A percentile compares a stretch with the other conserved stretches of the same genome.
Evolutionary conservation across 2,329 filamentous ascomycete species (phyloP).

Genomic region (Colletotrichum scovillei): DNA sequence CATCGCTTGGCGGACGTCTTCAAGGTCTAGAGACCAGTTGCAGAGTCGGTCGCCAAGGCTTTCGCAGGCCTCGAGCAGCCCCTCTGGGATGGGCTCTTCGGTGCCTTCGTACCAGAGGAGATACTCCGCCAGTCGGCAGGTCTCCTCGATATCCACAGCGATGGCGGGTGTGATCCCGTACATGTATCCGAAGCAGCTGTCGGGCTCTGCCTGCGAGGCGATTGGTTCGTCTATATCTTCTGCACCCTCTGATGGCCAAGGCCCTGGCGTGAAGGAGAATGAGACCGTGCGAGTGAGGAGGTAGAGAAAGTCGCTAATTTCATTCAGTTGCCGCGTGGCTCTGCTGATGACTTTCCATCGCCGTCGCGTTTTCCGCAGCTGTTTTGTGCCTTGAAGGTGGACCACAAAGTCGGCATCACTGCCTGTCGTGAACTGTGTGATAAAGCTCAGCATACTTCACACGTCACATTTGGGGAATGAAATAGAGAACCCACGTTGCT

Average conservation of each 20-base stretch:
- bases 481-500: not conserved
- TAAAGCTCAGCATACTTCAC: not conserved
- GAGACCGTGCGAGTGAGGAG: slow-evolving; percentile 7
- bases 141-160: not conserved
- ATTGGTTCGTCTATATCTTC: not conserved
- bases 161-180: not conserved
- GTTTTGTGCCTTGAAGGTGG: slow-evolving; percentile 10
- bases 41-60: not conserved
- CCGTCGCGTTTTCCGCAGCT: not conserved
- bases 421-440: slow-evolving; percentile 4
- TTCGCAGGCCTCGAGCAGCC: not conserved
- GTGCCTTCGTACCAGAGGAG: not conserved
- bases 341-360: not conserved
- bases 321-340: slow-evolving; percentile 8
- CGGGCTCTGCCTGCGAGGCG: not conserved
- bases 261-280: not conserved
- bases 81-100: slow-evolving; percentile 7
- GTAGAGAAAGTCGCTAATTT: slow-evolving; percentile 16
- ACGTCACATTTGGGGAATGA: too few relatives aligned
- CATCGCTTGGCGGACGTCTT: not conserved
- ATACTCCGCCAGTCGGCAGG: slow-evolving; percentile 4
- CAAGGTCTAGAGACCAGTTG: not conserved
- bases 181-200: slow-evolving; percentile 18
- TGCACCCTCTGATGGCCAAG: not conserved
- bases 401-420: slow-evolving; percentile 14